phyloP scores from a whole-genome alignment of 2,329 filamentous ascomycete species.

The Nemania abortiva region DNA sequence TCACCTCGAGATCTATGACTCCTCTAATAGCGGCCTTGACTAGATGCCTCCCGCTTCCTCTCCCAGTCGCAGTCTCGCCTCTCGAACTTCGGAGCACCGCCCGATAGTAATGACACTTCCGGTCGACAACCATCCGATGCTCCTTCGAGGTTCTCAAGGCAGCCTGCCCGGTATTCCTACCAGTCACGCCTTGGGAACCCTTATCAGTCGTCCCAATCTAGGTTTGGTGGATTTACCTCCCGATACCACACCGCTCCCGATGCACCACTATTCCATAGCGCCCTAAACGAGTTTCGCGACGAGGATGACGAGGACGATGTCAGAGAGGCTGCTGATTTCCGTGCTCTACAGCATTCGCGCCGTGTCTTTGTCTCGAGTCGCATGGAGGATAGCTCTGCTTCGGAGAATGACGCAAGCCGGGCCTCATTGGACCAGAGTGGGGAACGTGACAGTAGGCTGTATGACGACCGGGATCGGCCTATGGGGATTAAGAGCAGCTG shows the following conservation, averaged over 20 bases:
- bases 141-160: conserved; percentile 47
- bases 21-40: conserved; percentile 41
- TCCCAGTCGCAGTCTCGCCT: conserved; percentile 95
- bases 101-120: conserved; percentile 60
- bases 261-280: conserved; percentile 94
- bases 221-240: conserved; percentile 87
- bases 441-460: conserved; percentile 60
- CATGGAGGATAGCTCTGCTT: conserved; percentile 86
- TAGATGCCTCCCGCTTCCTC: conserved; percentile 96
- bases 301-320: conserved; percentile 95
- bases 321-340: conserved; percentile 93
- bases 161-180: conserved; percentile 50
- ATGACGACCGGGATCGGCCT: conserved; percentile 61
- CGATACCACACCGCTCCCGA: conserved; percentile 78
- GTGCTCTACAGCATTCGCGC: conserved; percentile 89
- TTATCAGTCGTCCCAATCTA: conserved; percentile 79
- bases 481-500: conserved; percentile 74
- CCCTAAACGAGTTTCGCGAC: conserved; percentile 89
- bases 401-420: conserved; percentile 77
- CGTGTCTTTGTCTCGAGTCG: conserved; percentile 87
- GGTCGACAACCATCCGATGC: conserved; percentile 51
- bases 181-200: conserved; percentile 71
- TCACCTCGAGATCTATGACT: conserved; percentile 1
- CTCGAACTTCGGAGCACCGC: conserved; percentile 73
- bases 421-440: conserved; percentile 66